Conservation (phyloP, 805 yeast genomes). For the Candida ortonii region DNA sequence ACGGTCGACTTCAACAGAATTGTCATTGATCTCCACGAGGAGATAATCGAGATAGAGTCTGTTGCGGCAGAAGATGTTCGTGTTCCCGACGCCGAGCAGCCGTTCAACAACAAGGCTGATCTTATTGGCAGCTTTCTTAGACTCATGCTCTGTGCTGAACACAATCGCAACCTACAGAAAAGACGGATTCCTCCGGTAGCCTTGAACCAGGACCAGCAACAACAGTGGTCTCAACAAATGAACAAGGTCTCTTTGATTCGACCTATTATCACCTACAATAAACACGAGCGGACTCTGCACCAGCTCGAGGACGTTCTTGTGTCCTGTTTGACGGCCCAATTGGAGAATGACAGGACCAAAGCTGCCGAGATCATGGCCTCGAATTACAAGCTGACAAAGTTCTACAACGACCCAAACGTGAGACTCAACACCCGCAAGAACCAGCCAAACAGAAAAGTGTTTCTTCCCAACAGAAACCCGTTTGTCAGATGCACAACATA, state of each 20-base stretch:
- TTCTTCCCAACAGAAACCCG: constrained; percentile 15
- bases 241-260: constrained; percentile 41
- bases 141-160: constrained; percentile 60
- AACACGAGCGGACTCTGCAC: constrained; percentile 46
- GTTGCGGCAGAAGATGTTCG: constrained; percentile 40
- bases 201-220: constrained; percentile 32
- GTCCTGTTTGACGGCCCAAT: constrained; percentile 13
- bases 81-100: constrained; percentile 14
- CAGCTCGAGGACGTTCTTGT: constrained; percentile 31
- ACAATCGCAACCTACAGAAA: constrained; percentile 42
- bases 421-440: constrained; percentile 1
- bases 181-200: constrained; percentile 48
- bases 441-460: too few species aligned
- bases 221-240: constrained; percentile 7
- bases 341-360: constrained; percentile 20
- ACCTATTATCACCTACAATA: constrained; percentile 57
- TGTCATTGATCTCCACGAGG: constrained; percentile 61
- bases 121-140: constrained; percentile 52
- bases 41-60: constrained; percentile 69
- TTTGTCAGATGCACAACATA: constrained; percentile 22
- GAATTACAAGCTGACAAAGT: constrained; percentile 15
- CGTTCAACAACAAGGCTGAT: constrained; percentile 46
- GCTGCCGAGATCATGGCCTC: constrained; percentile 14
- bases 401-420: constrained; percentile 22
- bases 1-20: constrained; percentile 62